Conservation (phyloP, 495 filamentous ascomycete genomes). For the Umbilicaria muhlenbergii region DNA sequence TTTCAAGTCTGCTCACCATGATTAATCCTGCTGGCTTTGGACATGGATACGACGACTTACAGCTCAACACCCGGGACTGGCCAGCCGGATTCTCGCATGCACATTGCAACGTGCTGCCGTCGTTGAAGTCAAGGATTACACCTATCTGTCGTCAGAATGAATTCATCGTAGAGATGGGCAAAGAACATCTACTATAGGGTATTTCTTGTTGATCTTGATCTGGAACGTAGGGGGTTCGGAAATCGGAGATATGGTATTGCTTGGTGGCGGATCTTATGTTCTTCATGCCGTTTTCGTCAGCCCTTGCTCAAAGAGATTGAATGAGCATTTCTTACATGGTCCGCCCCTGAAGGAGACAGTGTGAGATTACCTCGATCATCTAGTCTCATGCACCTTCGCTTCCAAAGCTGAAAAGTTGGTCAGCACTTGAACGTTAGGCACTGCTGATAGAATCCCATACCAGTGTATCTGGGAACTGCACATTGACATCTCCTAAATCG, state of each 20-base stretch:
- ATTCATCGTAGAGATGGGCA: not conserved
- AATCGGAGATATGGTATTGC: constrained; percentile 68
- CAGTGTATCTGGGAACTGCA: constrained; percentile 84
- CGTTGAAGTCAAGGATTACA: constrained; percentile 63
- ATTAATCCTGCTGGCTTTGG: no score
- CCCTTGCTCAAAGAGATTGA: constrained; percentile 15
- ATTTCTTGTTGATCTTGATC: constrained; percentile 82
- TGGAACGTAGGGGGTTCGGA: constrained; percentile 59
- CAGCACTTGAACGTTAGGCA: not conserved
- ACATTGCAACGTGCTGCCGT: constrained; percentile 71
- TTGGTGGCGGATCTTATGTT: constrained; percentile 43
- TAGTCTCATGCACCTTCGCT: constrained; percentile 66
- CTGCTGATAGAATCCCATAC: constrained; percentile 12
- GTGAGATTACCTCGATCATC: constrained; percentile 65
- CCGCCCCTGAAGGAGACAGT: constrained; percentile 38
- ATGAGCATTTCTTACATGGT: constrained; percentile 19
- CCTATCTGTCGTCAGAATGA: constrained; percentile 2
- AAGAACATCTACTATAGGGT: constrained; percentile 45
- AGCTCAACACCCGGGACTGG: constrained; percentile 49
- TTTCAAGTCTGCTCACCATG: no score
- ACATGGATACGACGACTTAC: constrained; percentile 29
- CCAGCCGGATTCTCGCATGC: constrained; percentile 66
- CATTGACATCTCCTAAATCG: constrained; percentile 74
- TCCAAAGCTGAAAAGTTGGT: constrained; percentile 46
- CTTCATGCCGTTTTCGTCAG: constrained; percentile 19